These are phyloP conservation scores for Auxenochlorella protothecoides DNA, from an alignment of 139 green algal species.

Conservation along the genomic window DNA sequence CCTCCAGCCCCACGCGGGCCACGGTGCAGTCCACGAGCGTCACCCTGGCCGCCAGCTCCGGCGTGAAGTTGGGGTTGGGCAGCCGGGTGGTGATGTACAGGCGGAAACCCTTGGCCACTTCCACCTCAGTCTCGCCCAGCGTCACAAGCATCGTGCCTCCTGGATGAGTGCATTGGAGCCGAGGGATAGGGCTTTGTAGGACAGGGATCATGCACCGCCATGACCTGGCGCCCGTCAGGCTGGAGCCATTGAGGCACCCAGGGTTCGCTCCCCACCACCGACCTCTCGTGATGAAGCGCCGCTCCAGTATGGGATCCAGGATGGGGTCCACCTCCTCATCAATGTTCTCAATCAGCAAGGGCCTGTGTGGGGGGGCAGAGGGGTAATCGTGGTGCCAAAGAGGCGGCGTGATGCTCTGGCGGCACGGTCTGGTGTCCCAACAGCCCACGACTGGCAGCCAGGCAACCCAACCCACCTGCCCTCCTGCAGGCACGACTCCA, in stretches of 20 bases:
- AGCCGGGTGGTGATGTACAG: constrained; percentile 86
- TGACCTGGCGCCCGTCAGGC: too few relatives aligned
- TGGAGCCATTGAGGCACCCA: too few relatives aligned
- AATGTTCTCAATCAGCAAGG: constrained; percentile 91
- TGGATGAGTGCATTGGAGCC: neutral
- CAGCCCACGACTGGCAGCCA: too few relatives aligned
- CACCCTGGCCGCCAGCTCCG: constrained; percentile 81
- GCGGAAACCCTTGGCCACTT: constrained; percentile 77
- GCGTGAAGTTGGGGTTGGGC: constrained; percentile 85
- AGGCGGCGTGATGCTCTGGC: too few relatives aligned
- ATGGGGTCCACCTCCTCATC: constrained; percentile 84
- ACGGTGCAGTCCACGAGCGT: constrained; percentile 96
- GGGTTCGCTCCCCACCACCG: constrained; percentile 20
- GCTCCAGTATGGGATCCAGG: constrained; percentile 84
- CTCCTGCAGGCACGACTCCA: too few relatives aligned
- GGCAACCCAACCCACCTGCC: too few relatives aligned
- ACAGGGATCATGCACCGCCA: too few relatives aligned
- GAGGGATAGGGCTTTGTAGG: too few relatives aligned
- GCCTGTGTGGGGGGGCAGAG: constrained; percentile 3
- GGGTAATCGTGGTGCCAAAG: too few relatives aligned
- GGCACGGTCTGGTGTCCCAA: too few relatives aligned
- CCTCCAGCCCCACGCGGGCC: constrained; percentile 81
- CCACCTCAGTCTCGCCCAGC: constrained; percentile 84
- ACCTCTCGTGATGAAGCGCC: constrained; percentile 58
- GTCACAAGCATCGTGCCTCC: constrained; percentile 33